Evolutionary conservation across 345 rosid species (phyloP).

Genomic region (Eucalyptus guilfoylei): DNA sequence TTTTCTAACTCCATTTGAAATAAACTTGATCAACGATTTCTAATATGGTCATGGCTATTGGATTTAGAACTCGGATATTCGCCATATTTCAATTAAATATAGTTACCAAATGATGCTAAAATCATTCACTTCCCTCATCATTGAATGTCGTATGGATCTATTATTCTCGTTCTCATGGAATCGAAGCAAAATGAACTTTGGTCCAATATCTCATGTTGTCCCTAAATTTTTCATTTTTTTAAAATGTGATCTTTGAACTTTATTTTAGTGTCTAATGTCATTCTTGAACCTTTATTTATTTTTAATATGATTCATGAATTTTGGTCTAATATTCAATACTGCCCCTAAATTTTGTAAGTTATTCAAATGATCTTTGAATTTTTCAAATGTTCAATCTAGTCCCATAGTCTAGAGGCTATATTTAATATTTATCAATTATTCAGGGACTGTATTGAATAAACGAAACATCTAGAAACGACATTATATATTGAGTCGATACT

Average conservation of each 20-base stretch:
- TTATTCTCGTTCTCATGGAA: rapidly evolving
- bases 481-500: rapidly evolving
- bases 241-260: rapidly evolving
- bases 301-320: too few species aligned
- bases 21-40: too few species aligned
- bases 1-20: too few species aligned
- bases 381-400: rapidly evolving
- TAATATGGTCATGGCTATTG: too few species aligned
- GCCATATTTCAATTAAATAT: background rate
- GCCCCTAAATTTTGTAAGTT: background rate
- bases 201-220: rapidly evolving
- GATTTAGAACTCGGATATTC: too few species aligned
- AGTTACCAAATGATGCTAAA: background rate
- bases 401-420: background rate
- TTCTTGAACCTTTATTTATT: rapidly evolving
- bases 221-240: too few species aligned
- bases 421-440: background rate
- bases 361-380: background rate
- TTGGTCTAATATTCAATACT: too few species aligned
- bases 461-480: rapidly evolving
- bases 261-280: too few species aligned
- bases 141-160: background rate
- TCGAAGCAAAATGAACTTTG: too few species aligned
- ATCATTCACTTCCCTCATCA: background rate
- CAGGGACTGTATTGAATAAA: background rate